phyloP scores from a whole-genome alignment of 2,329 filamentous ascomycete species.

The Aspergillus flavus region DNA sequence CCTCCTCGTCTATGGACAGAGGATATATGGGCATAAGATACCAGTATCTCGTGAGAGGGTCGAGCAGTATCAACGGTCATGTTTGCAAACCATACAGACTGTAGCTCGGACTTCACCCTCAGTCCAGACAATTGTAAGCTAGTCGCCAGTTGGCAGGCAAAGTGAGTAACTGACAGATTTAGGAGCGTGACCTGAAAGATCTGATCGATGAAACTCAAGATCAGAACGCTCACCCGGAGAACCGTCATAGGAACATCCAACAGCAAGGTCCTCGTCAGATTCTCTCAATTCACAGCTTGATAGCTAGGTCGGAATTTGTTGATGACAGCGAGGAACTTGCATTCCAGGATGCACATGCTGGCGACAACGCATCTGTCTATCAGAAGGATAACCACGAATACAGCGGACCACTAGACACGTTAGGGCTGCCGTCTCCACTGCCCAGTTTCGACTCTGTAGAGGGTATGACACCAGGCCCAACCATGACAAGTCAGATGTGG shows the following conservation, averaged over 20 bases:
- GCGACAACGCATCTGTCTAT: neutral
- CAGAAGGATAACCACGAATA: neutral
- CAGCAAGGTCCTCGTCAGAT: neutral
- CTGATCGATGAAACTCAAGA: neutral
- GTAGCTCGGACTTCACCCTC: neutral
- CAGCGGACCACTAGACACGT: neutral
- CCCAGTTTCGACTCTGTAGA: neutral
- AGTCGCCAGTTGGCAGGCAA: neutral
- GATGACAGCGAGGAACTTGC: neutral
- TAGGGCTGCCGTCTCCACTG: neutral
- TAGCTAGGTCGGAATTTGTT: neutral
- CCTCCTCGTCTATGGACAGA: neutral
- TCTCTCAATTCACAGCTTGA: neutral
- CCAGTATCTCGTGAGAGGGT: neutral
- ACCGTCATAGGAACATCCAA: neutral
- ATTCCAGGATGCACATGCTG: neutral
- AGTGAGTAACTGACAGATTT: neutral
- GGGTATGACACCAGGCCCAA: neutral
- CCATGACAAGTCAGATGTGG: neutral
- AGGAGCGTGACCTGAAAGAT: neutral
- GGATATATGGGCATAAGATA: neutral
- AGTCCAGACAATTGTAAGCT: neutral
- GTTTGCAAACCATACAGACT: neutral
- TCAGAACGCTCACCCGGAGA: neutral
- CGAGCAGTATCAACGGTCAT: neutral